phyloP scores from a whole-genome alignment of 257 asterid species.

The Solanum pimpinellifolium region DNA sequence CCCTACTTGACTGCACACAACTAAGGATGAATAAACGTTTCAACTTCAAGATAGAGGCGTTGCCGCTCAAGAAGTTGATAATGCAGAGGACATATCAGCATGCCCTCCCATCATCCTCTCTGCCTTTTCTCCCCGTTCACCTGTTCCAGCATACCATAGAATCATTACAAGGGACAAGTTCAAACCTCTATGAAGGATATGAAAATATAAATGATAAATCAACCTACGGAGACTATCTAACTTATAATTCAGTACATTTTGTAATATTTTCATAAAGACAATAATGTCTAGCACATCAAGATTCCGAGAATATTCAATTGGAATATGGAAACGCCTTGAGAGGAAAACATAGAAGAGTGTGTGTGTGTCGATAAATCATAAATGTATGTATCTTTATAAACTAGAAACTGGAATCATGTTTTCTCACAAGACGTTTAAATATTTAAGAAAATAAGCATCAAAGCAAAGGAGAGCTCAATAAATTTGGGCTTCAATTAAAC shows the following conservation, averaged over 20 bases:
- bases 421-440: neutral
- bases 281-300: neutral
- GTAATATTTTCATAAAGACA: neutral
- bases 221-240: neutral
- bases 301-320: neutral
- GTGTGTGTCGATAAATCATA: neutral
- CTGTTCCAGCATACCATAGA: conserved; percentile 16
- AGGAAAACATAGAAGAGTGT: neutral
- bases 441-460: neutral
- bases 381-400: neutral
- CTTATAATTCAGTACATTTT: neutral
- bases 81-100: conserved; percentile 44
- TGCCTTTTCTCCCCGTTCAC: conserved; percentile 81
- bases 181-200: too few species aligned
- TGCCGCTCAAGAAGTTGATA: neutral
- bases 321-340: neutral
- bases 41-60: too few species aligned
- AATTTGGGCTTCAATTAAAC: neutral
- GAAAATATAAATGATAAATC: neutral
- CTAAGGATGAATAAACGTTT: too few species aligned
- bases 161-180: neutral
- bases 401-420: neutral
- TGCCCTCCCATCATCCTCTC: conserved; percentile 92
- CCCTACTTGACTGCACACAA: too few species aligned
- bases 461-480: neutral